Base-by-base conservation (phyloP, 768 basidiomycete species). In the Tricholoma bakamatsutake region DNA sequence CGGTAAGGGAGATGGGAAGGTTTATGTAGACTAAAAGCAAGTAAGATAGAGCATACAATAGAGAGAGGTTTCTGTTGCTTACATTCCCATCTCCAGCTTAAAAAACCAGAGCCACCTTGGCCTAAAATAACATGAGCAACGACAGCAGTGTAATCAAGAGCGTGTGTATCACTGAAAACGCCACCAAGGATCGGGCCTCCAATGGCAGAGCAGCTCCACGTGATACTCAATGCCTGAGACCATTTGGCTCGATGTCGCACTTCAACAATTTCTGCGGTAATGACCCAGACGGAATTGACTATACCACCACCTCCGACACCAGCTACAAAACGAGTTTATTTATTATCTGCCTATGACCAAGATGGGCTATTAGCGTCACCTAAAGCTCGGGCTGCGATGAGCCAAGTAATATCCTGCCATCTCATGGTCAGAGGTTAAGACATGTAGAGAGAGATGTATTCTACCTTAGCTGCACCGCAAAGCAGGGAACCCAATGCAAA, bases 81-180 rank as follows among this genome's bases (percentile, higher is more conserved):
- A 93, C 90, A 93, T 52, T 83, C 87, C 85, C 88, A 93, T 79
- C 91, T 78, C 90, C 90, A 93, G 63, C 75, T 83, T 53, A 87
- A 61, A 50, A 64, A 57, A 53, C 67, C 67, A 53, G 70, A 64
- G 30, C 60, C 61, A 57, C 64, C 62, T 53, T 65, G 61, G 28
- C 71, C 77, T 76, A 33, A 27, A 43, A 48, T 18, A 54, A 52
- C 59, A 31, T 39, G 52, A 57, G 6, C 61, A 59, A 52, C 60
- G 50, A 10, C 11, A 11, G 27, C 30, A 39, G 21, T 33, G 15
- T 15, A 30, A 54, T 35, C 30, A 46, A 47, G 53, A 54, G 43
- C 49, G 8, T 24, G 72, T 82, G 69, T 58, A 89, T 87, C 75
- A 65, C 90, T 90, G 71, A 93, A 93, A 55, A 86, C 62, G 30